Evolutionary conservation across 2,329 filamentous ascomycete species (phyloP).

Genomic region (Knufia petricola): DNA sequence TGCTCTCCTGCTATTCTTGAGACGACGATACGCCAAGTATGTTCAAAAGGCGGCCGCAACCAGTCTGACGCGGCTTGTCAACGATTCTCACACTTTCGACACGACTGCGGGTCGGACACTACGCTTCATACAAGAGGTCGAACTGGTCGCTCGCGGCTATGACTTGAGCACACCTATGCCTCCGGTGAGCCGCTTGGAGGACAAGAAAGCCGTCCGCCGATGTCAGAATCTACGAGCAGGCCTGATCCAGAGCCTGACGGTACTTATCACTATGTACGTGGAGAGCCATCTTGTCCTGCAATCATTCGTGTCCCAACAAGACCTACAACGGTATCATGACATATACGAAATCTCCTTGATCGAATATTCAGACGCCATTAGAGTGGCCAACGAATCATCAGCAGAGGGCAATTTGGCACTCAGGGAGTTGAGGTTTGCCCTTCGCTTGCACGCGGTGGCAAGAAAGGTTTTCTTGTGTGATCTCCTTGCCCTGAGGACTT

Average conservation of each 20-base stretch:
- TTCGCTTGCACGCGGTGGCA: constrained; percentile 68
- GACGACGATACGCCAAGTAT: constrained; percentile 72
- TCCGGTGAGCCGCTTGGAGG: constrained; percentile 85
- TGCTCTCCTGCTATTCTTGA: constrained; percentile 43
- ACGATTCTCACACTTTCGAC: constrained; percentile 71
- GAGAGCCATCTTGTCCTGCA: constrained; percentile 60
- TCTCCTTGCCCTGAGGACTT: constrained; percentile 76
- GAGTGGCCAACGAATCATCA: constrained; percentile 54
- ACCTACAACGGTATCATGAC: constrained; percentile 87
- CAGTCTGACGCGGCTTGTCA: constrained; percentile 58
- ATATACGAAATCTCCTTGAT: constrained; percentile 70
- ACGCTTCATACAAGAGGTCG: constrained; percentile 85
- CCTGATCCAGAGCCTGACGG: constrained; percentile 60
- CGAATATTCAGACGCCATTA: constrained; percentile 61
- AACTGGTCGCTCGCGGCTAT: constrained; percentile 84
- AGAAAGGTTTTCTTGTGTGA: constrained; percentile 81
- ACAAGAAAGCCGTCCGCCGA: constrained; percentile 65
- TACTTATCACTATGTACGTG: constrained; percentile 62
- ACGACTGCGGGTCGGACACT: constrained; percentile 65
- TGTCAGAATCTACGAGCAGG: constrained; percentile 70
- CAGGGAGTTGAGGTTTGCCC: constrained; percentile 69
- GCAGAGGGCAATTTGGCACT: constrained; percentile 70
- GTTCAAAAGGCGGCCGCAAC: constrained; percentile 64
- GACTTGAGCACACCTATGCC: constrained; percentile 81
- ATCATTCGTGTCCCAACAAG: constrained; percentile 64